These are phyloP conservation scores for Magnusiomyces suaveolens DNA, from an alignment of 1,139 yeast species.

Conservation along the genomic window DNA sequence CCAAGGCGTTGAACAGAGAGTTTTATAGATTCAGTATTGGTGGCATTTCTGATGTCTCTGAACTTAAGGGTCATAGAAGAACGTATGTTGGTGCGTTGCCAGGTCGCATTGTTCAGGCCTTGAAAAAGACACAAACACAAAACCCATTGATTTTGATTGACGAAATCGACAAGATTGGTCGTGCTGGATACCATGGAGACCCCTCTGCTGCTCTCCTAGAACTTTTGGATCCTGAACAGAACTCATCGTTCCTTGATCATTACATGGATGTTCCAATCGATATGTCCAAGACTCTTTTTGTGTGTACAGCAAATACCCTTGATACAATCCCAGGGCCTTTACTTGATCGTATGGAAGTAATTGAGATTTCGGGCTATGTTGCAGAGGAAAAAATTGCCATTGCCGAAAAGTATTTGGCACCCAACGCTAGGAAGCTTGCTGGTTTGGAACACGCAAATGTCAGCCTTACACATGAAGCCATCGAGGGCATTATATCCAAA, in stretches of 20 bases:
- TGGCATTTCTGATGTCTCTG: conserved; percentile 93
- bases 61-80: conserved; percentile 93
- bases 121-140: conserved; percentile 80
- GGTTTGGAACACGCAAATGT: conserved; percentile 70
- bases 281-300: conserved; percentile 82
- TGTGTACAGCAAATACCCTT: conserved; percentile 86
- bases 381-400: conserved; percentile 87
- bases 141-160: conserved; percentile 89
- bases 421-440: conserved; percentile 73
- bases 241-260: conserved; percentile 78
- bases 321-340: conserved; percentile 90
- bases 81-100: conserved; percentile 96
- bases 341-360: conserved; percentile 94
- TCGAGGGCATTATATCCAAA: conserved; percentile 61
- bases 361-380: conserved; percentile 87
- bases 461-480: conserved; percentile 55
- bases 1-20: conserved; percentile 74
- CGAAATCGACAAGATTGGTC: conserved; percentile 82
- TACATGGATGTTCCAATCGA: conserved; percentile 91
- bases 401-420: conserved; percentile 79
- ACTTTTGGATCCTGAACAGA: conserved; percentile 92
- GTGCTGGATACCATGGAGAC: conserved; percentile 63
- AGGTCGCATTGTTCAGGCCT: conserved; percentile 81
- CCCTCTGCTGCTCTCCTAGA: conserved; percentile 95
- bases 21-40: conserved; percentile 92